Percentiles rank a stretch among this genome's conserved stretches.
These are phyloP conservation scores for Zygosaccharomyces pseudobailii DNA, from an alignment of 1,139 yeast species.

Conservation along the genomic window DNA sequence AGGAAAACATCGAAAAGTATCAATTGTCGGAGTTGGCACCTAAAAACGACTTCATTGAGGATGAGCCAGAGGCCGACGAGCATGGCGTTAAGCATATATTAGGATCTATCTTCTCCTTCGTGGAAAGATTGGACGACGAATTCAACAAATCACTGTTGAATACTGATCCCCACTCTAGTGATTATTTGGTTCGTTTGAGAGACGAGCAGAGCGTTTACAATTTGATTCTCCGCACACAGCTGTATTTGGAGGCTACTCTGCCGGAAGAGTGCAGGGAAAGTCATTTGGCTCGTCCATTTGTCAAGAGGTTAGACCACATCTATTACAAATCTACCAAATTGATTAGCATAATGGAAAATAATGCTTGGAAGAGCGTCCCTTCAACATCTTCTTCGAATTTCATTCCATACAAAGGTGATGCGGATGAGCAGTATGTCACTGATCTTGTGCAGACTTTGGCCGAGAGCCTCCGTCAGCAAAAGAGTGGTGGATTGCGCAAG, in stretches of 20 bases:
- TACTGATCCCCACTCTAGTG: slow-evolving; percentile 92
- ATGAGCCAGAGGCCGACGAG: slow-evolving; percentile 61
- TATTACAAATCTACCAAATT: slow-evolving; percentile 87
- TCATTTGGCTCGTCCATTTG: slow-evolving; percentile 69
- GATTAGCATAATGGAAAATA: slow-evolving; percentile 61
- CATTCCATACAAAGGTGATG: slow-evolving; percentile 29
- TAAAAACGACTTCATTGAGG: slow-evolving; percentile 74
- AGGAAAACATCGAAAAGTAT: slow-evolving; percentile 51
- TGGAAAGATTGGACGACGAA: slow-evolving; percentile 95
- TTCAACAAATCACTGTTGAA: slow-evolving; percentile 80
- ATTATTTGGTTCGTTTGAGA: slow-evolving; percentile 83
- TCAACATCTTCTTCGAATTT: slow-evolving; percentile 24
- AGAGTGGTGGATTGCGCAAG: slow-evolving; percentile 66
- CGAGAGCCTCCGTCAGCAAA: slow-evolving; percentile 59
- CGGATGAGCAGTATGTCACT: slow-evolving; percentile 41
- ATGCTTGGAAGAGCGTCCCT: slow-evolving; percentile 60
- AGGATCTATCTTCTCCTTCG: slow-evolving; percentile 81
- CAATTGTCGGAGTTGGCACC: slow-evolving; percentile 75
- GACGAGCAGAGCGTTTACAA: slow-evolving; percentile 78
- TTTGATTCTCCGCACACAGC: slow-evolving; percentile 77
- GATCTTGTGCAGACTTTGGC: slow-evolving; percentile 62
- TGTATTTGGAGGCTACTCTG: slow-evolving; percentile 68
- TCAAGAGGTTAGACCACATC: slow-evolving; percentile 85
- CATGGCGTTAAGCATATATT: slow-evolving; percentile 69
- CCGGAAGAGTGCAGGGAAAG: slow-evolving; percentile 49